Evolutionary conservation across 1,284 basidiomycete genomes (phyloP).

Genomic region (Boletus semigastroideus): DNA sequence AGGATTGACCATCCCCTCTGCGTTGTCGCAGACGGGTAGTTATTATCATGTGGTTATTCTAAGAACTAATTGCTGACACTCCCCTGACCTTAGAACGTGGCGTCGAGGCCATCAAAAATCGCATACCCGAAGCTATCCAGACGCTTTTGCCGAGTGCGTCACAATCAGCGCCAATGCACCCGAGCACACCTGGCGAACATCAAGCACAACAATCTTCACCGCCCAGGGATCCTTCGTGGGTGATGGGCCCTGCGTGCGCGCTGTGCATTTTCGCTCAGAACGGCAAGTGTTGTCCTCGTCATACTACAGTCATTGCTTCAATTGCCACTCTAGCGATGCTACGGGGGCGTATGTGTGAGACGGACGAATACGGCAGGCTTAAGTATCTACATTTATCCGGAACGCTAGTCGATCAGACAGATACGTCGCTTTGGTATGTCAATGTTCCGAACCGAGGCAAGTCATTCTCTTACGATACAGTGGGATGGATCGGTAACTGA

Average conservation of each 20-base stretch:
- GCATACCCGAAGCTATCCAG: constrained; percentile 14
- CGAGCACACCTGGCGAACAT: no score
- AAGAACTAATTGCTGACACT: neutral
- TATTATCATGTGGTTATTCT: neutral
- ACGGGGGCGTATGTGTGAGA: neutral
- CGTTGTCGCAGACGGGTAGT: constrained; percentile 13
- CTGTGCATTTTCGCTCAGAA: constrained; percentile 18
- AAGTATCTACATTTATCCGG: neutral
- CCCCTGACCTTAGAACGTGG: constrained; percentile 13
- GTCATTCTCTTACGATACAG: no score
- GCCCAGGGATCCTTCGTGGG: neutral
- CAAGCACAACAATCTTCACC: no score
- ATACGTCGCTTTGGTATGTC: no score
- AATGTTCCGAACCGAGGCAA: no score
- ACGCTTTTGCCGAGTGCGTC: constrained; percentile 17
- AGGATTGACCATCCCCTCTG: constrained; percentile 1
- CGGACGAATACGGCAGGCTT: neutral
- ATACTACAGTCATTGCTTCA: neutral
- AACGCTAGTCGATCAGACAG: neutral
- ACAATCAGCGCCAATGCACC: no score
- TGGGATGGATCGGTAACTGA: no score
- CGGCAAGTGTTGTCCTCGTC: constrained; percentile 3
- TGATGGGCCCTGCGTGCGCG: constrained; percentile 27
- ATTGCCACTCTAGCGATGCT: constrained; percentile 11
- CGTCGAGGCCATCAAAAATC: constrained; percentile 4